Evolutionary conservation across 2,329 filamentous ascomycete species (phyloP).

Genomic region (Aspergillus phoenicis): DNA sequence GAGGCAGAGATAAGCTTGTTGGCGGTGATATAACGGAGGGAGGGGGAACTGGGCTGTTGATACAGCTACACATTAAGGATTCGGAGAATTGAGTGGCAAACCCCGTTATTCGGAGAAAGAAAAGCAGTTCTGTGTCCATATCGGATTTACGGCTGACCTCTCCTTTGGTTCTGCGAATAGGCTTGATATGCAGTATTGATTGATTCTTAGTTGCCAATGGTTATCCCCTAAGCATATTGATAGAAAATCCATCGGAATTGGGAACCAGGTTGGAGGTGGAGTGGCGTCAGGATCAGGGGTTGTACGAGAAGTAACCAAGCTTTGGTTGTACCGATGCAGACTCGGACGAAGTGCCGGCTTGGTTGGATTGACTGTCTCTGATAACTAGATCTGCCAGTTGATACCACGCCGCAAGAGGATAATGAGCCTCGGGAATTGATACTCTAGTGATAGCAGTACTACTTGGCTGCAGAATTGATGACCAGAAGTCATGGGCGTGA

Average conservation of each 20-base stretch:
- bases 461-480: no score
- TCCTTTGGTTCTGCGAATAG: neutral
- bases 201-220: neutral
- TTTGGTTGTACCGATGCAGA: neutral
- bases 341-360: neutral
- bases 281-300: no score
- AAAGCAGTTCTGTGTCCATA: neutral
- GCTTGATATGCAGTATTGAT: neutral
- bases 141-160: neutral
- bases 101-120: neutral
- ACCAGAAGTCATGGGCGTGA: neutral
- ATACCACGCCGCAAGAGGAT: no score
- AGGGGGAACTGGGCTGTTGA: neutral
- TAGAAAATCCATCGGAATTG: neutral
- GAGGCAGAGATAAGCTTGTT: neutral
- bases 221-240: neutral
- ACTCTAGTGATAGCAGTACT: no score
- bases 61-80: neutral
- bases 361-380: neutral
- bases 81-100: neutral
- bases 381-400: no score
- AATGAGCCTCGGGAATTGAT: no score
- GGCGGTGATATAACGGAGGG: no score
- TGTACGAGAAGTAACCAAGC: neutral
- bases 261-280: neutral